Conservation (phyloP, 345 rosid genomes). For the Eucalyptus pauciflora region DNA sequence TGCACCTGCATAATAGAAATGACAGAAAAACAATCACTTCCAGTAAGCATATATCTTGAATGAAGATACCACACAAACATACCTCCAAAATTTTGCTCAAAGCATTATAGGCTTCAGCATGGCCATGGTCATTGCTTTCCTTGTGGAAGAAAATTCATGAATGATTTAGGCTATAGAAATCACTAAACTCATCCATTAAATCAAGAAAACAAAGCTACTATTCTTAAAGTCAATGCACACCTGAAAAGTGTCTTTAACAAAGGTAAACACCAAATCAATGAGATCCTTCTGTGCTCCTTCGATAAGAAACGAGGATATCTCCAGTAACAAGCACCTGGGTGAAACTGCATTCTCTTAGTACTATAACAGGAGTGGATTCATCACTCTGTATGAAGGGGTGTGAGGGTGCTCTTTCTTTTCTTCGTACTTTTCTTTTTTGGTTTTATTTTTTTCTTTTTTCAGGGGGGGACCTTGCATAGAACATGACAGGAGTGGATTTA, state of each 20-base stretch:
- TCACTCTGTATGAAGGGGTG: not conserved
- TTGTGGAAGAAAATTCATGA: no score
- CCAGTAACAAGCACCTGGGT: slow-evolving; percentile 40
- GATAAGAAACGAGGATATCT: slow-evolving; percentile 63
- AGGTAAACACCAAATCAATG: slow-evolving; percentile 48
- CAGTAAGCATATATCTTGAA: not conserved
- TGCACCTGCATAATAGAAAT: slow-evolving; percentile 12
- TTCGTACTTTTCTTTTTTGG: no score
- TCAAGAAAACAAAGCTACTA: no score
- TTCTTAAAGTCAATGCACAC: no score
- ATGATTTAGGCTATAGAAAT: no score
- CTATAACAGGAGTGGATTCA: not conserved
- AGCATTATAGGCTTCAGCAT: no score
- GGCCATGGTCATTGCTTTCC: no score
- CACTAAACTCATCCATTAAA: no score
- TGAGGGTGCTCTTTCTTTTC: not conserved
- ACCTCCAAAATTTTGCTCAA: no score
- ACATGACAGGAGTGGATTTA: no score
- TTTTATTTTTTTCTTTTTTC: no score
- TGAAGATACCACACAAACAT: not conserved
- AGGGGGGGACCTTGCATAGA: no score
- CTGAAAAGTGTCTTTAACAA: not conserved
- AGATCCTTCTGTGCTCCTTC: slow-evolving; percentile 69
- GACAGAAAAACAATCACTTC: not conserved
- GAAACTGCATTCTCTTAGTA: not conserved